These are phyloP conservation scores for Pseudogymnoascus sp. DNA, from an alignment of 2,329 filamentous ascomycete species.

Conservation along the genomic window DNA sequence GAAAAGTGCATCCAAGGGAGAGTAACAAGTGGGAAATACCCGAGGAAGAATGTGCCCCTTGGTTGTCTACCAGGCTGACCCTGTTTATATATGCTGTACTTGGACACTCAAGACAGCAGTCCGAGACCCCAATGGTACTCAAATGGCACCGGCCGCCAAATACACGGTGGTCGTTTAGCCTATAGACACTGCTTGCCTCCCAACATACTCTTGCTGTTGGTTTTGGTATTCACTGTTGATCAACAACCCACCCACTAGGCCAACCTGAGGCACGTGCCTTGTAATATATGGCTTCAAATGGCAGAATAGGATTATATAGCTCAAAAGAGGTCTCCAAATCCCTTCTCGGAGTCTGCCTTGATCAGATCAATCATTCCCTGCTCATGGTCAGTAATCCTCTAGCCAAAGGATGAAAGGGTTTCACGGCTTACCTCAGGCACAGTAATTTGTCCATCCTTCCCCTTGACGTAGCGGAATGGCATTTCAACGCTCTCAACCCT, in stretches of 20 bases:
- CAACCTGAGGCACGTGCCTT: neutral
- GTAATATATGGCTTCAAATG: neutral
- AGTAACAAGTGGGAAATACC: neutral
- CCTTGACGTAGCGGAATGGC: conserved; percentile 93
- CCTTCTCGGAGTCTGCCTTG: conserved; percentile 87
- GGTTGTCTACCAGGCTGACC: no score
- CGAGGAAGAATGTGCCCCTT: neutral
- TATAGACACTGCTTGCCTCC: neutral
- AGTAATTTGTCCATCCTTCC: conserved; percentile 66
- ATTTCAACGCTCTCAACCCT: conserved; percentile 93
- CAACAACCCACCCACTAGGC: neutral
- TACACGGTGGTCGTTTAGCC: neutral
- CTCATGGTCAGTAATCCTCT: conserved; percentile 17
- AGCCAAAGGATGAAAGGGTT: neutral
- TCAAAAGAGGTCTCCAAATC: conserved; percentile 76
- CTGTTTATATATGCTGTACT: neutral
- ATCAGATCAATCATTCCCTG: conserved; percentile 91
- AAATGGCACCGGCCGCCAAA: neutral
- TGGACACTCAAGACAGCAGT: neutral
- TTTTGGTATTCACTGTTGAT: neutral
- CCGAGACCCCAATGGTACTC: no score
- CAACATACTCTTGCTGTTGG: neutral
- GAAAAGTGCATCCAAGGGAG: neutral
- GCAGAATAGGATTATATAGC: neutral
- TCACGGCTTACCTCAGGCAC: conserved; percentile 71